Conservation (phyloP, 2,329 filamentous ascomycete genomes). For the Monilinia polystroma region DNA sequence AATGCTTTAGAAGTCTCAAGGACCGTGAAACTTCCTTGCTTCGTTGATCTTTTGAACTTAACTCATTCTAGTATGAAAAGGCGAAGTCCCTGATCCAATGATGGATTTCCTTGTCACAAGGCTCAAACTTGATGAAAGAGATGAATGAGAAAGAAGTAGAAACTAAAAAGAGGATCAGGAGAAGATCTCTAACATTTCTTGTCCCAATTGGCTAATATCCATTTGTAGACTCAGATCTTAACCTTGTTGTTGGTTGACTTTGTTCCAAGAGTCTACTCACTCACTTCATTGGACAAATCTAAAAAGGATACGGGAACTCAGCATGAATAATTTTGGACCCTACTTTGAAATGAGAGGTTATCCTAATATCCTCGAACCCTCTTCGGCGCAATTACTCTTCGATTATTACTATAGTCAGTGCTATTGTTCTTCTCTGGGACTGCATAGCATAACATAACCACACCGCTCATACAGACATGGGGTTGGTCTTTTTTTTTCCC, state of each 20-base stretch:
- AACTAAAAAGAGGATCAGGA: constrained; percentile 15
- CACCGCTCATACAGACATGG: constrained; percentile 40
- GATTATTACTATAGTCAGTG: constrained; percentile 23
- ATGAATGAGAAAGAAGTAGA: too few species aligned
- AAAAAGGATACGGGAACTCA: constrained; percentile 8
- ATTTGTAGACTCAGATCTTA: constrained; percentile 34
- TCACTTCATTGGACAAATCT: neutral
- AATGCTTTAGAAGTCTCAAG: constrained; percentile 12
- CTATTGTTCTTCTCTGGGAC: constrained; percentile 29
- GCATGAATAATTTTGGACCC: constrained; percentile 28
- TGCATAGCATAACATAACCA: constrained; percentile 27
- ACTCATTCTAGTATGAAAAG: constrained; percentile 5
- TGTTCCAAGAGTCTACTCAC: too few species aligned
- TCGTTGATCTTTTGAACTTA: neutral
- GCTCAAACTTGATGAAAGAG: constrained; percentile 11
- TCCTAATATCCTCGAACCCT: constrained; percentile 30
- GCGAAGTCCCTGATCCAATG: constrained; percentile 4
- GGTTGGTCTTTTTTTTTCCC: constrained; percentile 8
- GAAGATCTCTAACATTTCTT: constrained; percentile 20
- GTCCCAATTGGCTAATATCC: constrained; percentile 35
- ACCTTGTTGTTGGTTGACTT: neutral
- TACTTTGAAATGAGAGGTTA: constrained; percentile 25
- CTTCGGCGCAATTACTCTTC: constrained; percentile 1
- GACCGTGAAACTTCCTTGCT: neutral
- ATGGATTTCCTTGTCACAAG: constrained; percentile 12